phyloP scores from a whole-genome alignment of 2,329 filamentous ascomycete species.

The Aspergillus phoenicis region DNA sequence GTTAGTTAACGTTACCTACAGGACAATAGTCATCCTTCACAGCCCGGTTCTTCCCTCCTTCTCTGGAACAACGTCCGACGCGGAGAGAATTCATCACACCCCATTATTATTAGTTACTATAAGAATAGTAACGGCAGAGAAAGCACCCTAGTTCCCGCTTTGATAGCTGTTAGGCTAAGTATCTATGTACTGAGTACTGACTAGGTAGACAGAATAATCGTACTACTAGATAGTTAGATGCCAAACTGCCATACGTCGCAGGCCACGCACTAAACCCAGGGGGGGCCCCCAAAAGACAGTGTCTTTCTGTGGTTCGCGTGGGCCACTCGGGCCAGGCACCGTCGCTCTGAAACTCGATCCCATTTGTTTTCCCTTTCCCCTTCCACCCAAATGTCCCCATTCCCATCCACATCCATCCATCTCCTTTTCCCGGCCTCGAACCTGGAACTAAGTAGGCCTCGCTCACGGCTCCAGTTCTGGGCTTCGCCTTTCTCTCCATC shows the following conservation, averaged over 20 bases:
- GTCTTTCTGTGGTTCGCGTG: neutral
- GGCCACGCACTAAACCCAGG: neutral
- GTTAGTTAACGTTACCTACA: too few relatives aligned
- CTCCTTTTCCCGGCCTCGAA: slow-evolving; percentile 3
- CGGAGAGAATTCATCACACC: too few relatives aligned
- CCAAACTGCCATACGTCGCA: neutral
- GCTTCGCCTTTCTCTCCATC: slow-evolving; percentile 6
- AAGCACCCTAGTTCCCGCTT: too few relatives aligned
- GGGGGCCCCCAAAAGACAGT: neutral
- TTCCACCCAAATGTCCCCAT: neutral
- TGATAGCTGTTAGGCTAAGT: too few relatives aligned
- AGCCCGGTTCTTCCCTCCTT: too few relatives aligned
- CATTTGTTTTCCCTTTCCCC: slow-evolving; percentile 4
- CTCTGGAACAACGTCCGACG: too few relatives aligned
- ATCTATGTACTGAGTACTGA: too few relatives aligned
- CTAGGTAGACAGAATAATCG: neutral
- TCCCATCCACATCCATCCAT: neutral
- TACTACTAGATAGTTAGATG: neutral
- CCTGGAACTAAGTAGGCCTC: neutral
- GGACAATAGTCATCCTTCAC: too few relatives aligned
- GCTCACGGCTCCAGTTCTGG: slow-evolving; percentile 1
- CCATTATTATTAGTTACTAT: too few relatives aligned
- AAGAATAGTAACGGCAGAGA: too few relatives aligned
- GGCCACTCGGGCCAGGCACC: slow-evolving; percentile 3
- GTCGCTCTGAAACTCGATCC: slow-evolving; percentile 6